Evolutionary conservation across 495 filamentous ascomycete genomes (phyloP), one percentile per base, ranked within the genome.

Genomic region (Penicillium argentinense): DNA sequence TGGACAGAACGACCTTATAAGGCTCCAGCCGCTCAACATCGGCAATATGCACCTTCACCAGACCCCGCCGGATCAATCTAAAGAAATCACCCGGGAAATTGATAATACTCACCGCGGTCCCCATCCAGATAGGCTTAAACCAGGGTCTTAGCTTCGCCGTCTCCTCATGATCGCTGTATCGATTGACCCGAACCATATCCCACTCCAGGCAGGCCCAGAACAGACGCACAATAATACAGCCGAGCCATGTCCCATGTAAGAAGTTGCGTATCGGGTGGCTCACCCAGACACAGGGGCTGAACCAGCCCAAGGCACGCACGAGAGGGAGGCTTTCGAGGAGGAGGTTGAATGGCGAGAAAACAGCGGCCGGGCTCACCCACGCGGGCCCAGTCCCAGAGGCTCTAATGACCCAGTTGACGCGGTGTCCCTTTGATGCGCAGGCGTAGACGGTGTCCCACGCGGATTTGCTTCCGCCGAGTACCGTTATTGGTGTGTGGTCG

Each of bases 191-290:
- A 44, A 33, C 27, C 42, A 44, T 44, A 44, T 44, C 42, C 42
- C 42, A 44, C 42, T 44, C 26, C 17, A 44, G 17, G 42, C 28
- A 21, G 42, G 42, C 28, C 42, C 42, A 44, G 42, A 44, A 44
- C 42, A 44, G 27, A 33, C 42, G 42, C 27, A 44, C 42, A 44
- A 44, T 44, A 23, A 32, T 32, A 44, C 28, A 34, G 42, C 42
- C 42, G 28, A 44, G 19, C 42, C 42, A 44, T 44, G 42, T 44
- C 42, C 42, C 42, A 44, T 44, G 42, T 44, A 44, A 44, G 42
- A 44, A 44, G 42, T 34, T 44, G 27, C 28, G 26, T 44, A 44
- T 44, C 27, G 42, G 42, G 19, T 44, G 27, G 42, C 42, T 44
- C 8, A 44, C 28, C 42, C 42, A 44, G 28, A 34, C 19, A 11